A percentile compares a stretch with the other conserved stretches of the same genome.
Evolutionary conservation across 2,329 filamentous ascomycete genomes (phyloP).

Genomic region (Camptophora hylomeconis): DNA sequence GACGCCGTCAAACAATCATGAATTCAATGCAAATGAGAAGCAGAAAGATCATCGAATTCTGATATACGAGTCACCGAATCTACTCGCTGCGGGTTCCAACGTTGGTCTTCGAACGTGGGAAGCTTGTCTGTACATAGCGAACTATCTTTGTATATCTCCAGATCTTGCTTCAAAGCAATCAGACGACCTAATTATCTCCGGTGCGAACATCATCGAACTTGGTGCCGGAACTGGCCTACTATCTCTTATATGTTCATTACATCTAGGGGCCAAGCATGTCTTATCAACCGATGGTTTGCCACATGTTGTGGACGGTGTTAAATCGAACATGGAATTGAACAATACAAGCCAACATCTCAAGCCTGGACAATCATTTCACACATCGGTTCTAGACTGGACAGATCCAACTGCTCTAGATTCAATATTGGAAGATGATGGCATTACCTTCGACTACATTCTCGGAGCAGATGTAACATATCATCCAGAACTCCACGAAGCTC

Average conservation of each 20-base stretch:
- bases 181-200: slow-evolving; percentile 34
- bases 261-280: slow-evolving; percentile 40
- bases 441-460: slow-evolving; percentile 8
- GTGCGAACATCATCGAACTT: slow-evolving; percentile 48
- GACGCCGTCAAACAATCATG: slow-evolving; percentile 7
- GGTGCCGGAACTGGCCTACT: slow-evolving; percentile 56
- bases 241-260: slow-evolving; percentile 48
- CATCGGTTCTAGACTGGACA: slow-evolving; percentile 12
- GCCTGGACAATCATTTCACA: background rate
- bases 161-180: slow-evolving; percentile 23
- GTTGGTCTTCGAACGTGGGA: slow-evolving; percentile 61
- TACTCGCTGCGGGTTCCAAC: slow-evolving; percentile 29
- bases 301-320: slow-evolving; percentile 27
- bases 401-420: slow-evolving; percentile 10
- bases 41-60: too few relatives aligned
- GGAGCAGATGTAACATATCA: slow-evolving; percentile 18
- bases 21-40: too few relatives aligned
- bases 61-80: slow-evolving; percentile 15
- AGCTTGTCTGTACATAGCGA: slow-evolving; percentile 50
- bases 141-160: slow-evolving; percentile 33
- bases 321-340: slow-evolving; percentile 25
- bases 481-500: slow-evolving; percentile 14
- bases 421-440: slow-evolving; percentile 5
- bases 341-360: slow-evolving; percentile 2
- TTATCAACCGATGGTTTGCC: slow-evolving; percentile 50